Conservation (phyloP, 352 stramenopile genomes). For the Blastocystis sp. region DNA sequence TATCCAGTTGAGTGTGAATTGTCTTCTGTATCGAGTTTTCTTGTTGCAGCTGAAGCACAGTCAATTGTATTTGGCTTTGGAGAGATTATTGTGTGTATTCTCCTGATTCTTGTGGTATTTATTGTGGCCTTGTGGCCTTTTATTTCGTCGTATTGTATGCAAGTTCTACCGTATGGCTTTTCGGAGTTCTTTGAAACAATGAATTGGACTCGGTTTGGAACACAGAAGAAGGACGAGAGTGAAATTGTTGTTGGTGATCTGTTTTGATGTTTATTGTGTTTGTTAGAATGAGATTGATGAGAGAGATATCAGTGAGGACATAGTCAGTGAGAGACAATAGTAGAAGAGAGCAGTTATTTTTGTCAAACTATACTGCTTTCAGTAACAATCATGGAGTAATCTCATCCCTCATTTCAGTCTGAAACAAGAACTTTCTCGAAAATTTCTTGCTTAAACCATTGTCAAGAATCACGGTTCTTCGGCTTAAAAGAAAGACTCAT, state of each 20-base stretch:
- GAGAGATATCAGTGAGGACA: too few relatives aligned
- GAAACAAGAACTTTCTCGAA: constrained; percentile 42
- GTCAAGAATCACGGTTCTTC: background rate
- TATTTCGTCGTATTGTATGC: background rate
- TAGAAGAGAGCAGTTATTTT: too few relatives aligned
- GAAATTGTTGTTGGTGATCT: background rate
- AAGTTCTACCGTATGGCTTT: background rate
- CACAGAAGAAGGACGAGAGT: background rate
- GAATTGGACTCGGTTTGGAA: constrained; percentile 26
- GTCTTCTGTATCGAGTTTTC: constrained; percentile 11
- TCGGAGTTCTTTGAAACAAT: constrained; percentile 11
- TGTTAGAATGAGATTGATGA: too few relatives aligned
- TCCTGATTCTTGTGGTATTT: constrained; percentile 4
- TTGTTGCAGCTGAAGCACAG: constrained; percentile 4
- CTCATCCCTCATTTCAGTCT: too few relatives aligned
- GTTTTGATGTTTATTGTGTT: background rate
- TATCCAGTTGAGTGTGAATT: constrained; percentile 25
- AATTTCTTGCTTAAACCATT: constrained; percentile 9
- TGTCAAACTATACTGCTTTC: too few relatives aligned
- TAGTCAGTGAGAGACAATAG: too few relatives aligned
- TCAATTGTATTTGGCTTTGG: constrained; percentile 20
- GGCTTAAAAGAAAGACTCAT: background rate
- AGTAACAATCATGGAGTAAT: too few relatives aligned
- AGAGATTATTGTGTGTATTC: background rate
- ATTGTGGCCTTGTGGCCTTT: constrained; percentile 25